Conservation (phyloP, 179 eudicot genomes). For the Gypsophila paniculata region DNA sequence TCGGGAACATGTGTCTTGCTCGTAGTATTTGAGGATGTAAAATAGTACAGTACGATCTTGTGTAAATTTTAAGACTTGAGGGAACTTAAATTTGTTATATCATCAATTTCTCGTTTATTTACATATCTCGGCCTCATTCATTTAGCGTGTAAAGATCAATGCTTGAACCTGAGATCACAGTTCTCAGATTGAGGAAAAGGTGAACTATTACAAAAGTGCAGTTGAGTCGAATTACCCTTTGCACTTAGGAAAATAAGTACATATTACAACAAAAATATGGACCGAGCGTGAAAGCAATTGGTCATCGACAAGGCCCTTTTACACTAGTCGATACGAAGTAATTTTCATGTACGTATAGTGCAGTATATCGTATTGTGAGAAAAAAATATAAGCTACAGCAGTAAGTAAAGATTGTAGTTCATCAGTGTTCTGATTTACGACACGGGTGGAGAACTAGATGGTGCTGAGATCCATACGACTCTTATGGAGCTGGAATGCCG, state of each 20-base stretch:
- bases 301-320: not conserved
- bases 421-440: not conserved
- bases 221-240: too few species aligned
- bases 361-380: not conserved
- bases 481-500: slow-evolving; percentile 93
- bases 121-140: not conserved
- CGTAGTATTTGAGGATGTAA: slow-evolving; percentile 6
- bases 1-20: not conserved
- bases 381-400: not conserved
- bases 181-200: too few species aligned
- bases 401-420: not conserved
- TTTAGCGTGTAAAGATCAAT: not conserved
- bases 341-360: not conserved
- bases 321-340: not conserved
- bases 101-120: not conserved
- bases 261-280: too few species aligned
- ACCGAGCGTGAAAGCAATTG: too few species aligned
- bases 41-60: slow-evolving; percentile 11
- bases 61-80: not conserved
- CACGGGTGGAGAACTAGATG: slow-evolving; percentile 28
- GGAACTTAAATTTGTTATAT: not conserved
- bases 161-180: not conserved
- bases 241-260: too few species aligned
- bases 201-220: too few species aligned
- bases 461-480: slow-evolving; percentile 71